A percentile compares a stretch with the other conserved stretches of the same genome.
Evolutionary conservation across 257 asterid species (phyloP).

Genomic region (Plantago ovata): DNA sequence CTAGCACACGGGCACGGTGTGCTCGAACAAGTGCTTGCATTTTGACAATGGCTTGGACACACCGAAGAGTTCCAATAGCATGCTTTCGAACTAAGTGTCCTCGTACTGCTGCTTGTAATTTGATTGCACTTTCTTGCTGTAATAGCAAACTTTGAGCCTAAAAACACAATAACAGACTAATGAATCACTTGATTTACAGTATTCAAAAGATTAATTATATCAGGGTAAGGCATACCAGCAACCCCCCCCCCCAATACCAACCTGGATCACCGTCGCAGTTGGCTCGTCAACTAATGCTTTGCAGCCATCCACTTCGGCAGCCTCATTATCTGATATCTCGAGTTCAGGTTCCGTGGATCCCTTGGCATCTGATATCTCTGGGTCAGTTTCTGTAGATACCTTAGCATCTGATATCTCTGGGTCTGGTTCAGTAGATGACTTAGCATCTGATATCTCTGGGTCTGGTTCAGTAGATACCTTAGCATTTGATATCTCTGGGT

Average conservation of each 20-base stretch:
- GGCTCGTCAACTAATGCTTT: conserved; percentile 44
- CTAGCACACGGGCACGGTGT: conserved; percentile 39
- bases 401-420: conserved; percentile 19
- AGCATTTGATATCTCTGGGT: conserved; percentile 15
- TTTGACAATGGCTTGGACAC: conserved; percentile 84
- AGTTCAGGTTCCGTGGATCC: conserved; percentile 29
- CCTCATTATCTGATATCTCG: conserved; percentile 15
- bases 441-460: conserved; percentile 10
- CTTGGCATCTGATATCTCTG: conserved; percentile 21
- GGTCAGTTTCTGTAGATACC: conserved; percentile 29
- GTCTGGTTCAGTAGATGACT: conserved; percentile 29
- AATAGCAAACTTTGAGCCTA: conserved; percentile 65
- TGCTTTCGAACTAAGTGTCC: conserved; percentile 84
- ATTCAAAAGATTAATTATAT: conserved; percentile 8
- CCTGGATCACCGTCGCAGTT: conserved; percentile 54
- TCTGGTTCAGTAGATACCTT: conserved; percentile 30
- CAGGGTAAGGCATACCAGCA: conserved; percentile 51
- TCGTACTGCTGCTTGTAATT: conserved; percentile 91
- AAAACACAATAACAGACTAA: conserved; percentile 17
- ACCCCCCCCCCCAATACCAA: conserved; percentile 66
- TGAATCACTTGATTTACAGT: conserved; percentile 12
- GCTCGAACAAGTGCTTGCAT: conserved; percentile 91
- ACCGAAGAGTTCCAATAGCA: conserved; percentile 92
- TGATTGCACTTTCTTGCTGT: conserved; percentile 57
- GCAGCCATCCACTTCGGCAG: conserved; percentile 30